These are phyloP conservation scores for Rhizopus delemar DNA, from an alignment of 371 early-diverging fungal genomes.

Conservation along the genomic window DNA sequence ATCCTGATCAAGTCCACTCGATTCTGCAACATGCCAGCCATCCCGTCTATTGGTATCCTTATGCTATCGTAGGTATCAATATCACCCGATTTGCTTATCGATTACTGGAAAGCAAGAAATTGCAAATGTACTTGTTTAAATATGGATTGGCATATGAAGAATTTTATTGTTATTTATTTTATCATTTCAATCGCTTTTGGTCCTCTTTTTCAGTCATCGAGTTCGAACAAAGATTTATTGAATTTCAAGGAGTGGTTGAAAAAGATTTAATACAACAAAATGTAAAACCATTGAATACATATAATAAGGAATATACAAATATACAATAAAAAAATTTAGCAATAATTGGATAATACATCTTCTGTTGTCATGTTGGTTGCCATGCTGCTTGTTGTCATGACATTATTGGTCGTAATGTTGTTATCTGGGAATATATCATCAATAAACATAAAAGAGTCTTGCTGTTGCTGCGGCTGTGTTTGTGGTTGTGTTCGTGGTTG, in stretches of 20 bases:
- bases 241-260: slow-evolving; percentile 56
- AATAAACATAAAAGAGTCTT: slow-evolving; percentile 3
- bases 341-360: slow-evolving; percentile 6
- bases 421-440: slow-evolving; percentile 6
- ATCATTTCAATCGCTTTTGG: slow-evolving; percentile 72
- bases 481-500: slow-evolving; percentile 1
- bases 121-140: slow-evolving; percentile 67
- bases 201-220: slow-evolving; percentile 72
- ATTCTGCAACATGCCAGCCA: slow-evolving; percentile 37
- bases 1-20: slow-evolving; percentile 55
- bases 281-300: slow-evolving; percentile 13
- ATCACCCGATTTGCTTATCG: slow-evolving; percentile 71
- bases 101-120: slow-evolving; percentile 61
- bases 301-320: slow-evolving; percentile 12
- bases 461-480: slow-evolving; percentile 9
- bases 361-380: not conserved
- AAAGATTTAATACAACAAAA: slow-evolving; percentile 30
- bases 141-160: slow-evolving; percentile 66
- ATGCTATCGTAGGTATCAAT: slow-evolving; percentile 83
- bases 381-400: slow-evolving; percentile 4
- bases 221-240: slow-evolving; percentile 66
- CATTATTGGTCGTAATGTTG: not conserved
- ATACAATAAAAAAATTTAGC: slow-evolving; percentile 4
- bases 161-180: slow-evolving; percentile 75
- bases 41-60: slow-evolving; percentile 62